A percentile compares a stretch with the other conserved stretches of the same genome.
phyloP scores from a whole-genome alignment of 2,329 filamentous ascomycete genomes.

The Colletotrichum tabaci region DNA sequence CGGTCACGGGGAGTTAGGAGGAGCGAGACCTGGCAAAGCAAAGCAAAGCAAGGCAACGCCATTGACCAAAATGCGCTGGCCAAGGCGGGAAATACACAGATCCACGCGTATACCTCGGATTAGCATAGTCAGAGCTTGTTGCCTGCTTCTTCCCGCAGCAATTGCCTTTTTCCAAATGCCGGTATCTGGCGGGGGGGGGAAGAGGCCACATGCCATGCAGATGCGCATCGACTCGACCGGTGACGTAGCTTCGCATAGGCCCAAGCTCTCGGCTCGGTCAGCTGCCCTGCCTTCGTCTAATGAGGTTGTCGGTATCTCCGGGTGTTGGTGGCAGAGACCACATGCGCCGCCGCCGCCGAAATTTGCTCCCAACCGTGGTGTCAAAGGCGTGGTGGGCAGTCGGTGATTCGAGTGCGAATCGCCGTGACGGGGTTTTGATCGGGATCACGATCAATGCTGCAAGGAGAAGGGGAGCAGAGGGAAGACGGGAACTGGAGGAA shows the following conservation, averaged over 20 bases:
- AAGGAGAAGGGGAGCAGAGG: not conserved
- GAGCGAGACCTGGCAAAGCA: conserved; percentile 2
- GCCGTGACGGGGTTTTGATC: conserved; percentile 3
- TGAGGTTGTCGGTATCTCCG: conserved; percentile 25
- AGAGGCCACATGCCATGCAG: not conserved
- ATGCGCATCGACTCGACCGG: not conserved
- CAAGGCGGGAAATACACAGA: too few relatives aligned
- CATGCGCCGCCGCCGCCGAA: conserved; percentile 15
- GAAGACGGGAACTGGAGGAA: not conserved
- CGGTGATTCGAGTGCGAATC: conserved; percentile 8
- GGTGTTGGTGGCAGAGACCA: conserved; percentile 16
- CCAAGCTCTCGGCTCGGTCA: conserved; percentile 26
- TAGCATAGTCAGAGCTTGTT: not conserved
- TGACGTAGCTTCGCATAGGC: conserved; percentile 14
- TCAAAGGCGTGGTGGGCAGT: not conserved
- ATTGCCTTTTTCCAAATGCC: not conserved
- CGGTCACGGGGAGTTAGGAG: not conserved
- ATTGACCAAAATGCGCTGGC: not conserved
- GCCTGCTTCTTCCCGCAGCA: not conserved
- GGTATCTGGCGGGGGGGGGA: not conserved
- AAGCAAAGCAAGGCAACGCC: not conserved
- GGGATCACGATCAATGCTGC: not conserved
- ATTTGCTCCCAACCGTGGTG: conserved; percentile 10
- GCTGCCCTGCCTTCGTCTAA: conserved; percentile 22
- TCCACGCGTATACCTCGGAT: not conserved